Evolutionary conservation across 2,329 filamentous ascomycete genomes (phyloP).

Genomic region (Thielaviopsis euricoi): DNA sequence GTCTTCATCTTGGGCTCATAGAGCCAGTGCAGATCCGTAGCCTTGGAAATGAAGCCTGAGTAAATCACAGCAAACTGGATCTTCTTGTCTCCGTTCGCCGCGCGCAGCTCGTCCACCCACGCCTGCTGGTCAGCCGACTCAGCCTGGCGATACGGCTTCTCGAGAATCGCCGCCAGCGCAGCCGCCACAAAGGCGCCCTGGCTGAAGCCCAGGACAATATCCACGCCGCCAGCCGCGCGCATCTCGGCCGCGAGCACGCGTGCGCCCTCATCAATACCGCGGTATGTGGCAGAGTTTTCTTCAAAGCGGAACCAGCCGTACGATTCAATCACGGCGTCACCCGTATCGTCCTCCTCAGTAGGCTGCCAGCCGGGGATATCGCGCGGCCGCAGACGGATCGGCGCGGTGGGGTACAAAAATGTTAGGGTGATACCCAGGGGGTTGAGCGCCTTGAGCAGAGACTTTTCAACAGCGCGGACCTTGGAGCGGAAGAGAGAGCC

Average conservation of each 20-base stretch:
- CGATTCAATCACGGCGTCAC: slow-evolving; percentile 34
- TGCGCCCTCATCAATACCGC: slow-evolving; percentile 54
- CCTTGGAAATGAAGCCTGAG: slow-evolving; percentile 56
- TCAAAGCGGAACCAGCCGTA: slow-evolving; percentile 74
- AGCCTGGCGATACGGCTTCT: slow-evolving; percentile 26
- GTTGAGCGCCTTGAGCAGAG: slow-evolving; percentile 55
- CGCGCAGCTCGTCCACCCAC: slow-evolving; percentile 30
- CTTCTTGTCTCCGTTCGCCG: slow-evolving; percentile 28
- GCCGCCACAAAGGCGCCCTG: slow-evolving; percentile 61
- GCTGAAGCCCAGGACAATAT: slow-evolving; percentile 68
- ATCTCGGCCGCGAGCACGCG: slow-evolving; percentile 44
- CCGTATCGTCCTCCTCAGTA: slow-evolving; percentile 22
- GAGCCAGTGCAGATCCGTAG: slow-evolving; percentile 40
- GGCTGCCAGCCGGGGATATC: slow-evolving; percentile 55
- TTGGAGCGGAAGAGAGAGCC: slow-evolving; percentile 73
- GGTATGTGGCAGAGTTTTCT: slow-evolving; percentile 46
- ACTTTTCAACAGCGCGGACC: slow-evolving; percentile 72
- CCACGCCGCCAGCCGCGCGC: slow-evolving; percentile 46
- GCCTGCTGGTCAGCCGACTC: slow-evolving; percentile 16
- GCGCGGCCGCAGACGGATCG: slow-evolving; percentile 41
- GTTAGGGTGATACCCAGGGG: slow-evolving; percentile 35
- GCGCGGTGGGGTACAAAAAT: slow-evolving; percentile 54
- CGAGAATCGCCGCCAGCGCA: slow-evolving; percentile 57
- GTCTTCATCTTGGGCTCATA: slow-evolving; percentile 64
- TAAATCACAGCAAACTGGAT: slow-evolving; percentile 63